These are phyloP conservation scores for Inga oerstediana DNA, from an alignment of 306 rosid genomes.

Conservation along the genomic window DNA sequence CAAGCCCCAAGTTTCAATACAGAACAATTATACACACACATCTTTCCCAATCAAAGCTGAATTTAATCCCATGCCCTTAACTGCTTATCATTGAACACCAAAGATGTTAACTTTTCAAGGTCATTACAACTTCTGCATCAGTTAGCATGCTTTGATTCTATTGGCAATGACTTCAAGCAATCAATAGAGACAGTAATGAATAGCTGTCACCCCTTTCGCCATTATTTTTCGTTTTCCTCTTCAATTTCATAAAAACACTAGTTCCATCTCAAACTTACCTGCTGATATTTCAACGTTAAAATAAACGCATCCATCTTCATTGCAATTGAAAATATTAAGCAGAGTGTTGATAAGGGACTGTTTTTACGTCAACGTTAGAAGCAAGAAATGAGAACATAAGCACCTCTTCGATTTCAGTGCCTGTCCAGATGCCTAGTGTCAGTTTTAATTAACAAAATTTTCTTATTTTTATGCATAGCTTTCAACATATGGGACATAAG, in stretches of 20 bases:
- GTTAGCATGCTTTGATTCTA: background rate
- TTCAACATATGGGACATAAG: background rate
- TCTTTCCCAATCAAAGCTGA: background rate
- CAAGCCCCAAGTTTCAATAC: background rate
- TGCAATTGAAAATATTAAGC: background rate
- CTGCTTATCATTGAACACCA: conserved; percentile 10
- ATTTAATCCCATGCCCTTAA: conserved; percentile 1
- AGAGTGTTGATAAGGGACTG: background rate
- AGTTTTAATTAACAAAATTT: background rate
- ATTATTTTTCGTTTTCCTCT: background rate
- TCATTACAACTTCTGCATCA: background rate
- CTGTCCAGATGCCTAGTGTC: background rate
- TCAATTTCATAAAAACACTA: background rate
- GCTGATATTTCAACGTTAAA: background rate
- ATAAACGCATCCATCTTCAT: background rate
- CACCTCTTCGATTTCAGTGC: background rate
- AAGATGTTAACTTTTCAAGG: background rate
- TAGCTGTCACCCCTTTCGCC: conserved; percentile 11
- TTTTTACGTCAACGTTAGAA: background rate
- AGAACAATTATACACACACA: background rate
- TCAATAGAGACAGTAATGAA: conserved; percentile 2
- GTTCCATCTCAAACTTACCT: conserved; percentile 3
- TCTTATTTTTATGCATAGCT: background rate
- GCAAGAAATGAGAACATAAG: background rate
- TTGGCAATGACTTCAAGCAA: conserved; percentile 7